Evolutionary conservation across 345 rosid genomes (phyloP), one percentile per base, ranked within the genome.

Genomic region (Brassica cretica): DNA sequence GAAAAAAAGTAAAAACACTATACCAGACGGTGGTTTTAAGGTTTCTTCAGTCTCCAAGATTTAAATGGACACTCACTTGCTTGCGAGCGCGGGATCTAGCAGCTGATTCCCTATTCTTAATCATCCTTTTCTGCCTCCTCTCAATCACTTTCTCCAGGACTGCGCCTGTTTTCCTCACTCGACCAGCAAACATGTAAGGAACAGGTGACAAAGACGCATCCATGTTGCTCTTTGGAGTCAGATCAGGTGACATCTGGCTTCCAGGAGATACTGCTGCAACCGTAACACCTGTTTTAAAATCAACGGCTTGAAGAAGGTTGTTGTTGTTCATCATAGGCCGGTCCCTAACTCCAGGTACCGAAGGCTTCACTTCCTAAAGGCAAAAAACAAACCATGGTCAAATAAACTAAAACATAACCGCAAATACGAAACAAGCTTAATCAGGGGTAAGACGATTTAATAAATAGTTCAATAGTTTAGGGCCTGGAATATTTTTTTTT

Each of bases 91-190:
- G 90, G 25, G 99, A 95, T 70, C 98, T 87, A 39, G 99, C 98
- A 84, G 99, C 99, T 7, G 99, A 93, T 80, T 95, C 99, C 82
- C 99, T 88, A 65, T 95, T 95, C 89, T 95, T 95, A 53, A 95
- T 93, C 99, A 95, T 95, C 85, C 99, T 91, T 80, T 88, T 90
- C 66, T 93, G 98, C 85, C 99, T 95, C 86, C 98, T 90, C 88
- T 95, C 99, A 71, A 84, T 94, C 83, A 90, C 99, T 83, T 91
- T 95, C 87, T 95, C 99, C 70, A 93, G 86, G 16, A 86, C 81
- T 44, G 89, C 89, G 82, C 84, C 75, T 15, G 87, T 70, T 78
- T 86, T 96, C 66, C 94, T 90, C 19, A 88, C 99, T 64, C 94
- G 91, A 65, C 86, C 90, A 21, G 24, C 24, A 78, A 91, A 90